Evolutionary conservation across 345 rosid species (phyloP).

Genomic region (Conringia planisiliqua): DNA sequence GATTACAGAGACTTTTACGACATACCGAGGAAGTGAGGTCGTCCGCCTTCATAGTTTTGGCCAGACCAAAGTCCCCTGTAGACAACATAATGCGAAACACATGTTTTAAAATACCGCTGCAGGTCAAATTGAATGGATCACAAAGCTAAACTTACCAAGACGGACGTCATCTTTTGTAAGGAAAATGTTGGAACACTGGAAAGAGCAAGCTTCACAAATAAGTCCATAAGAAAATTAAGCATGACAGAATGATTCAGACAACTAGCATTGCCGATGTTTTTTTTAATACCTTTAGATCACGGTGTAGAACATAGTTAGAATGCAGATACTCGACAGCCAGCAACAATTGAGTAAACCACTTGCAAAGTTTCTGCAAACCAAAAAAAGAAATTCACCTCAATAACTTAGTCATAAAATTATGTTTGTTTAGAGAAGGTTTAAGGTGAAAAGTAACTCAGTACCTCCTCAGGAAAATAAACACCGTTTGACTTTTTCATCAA

Average conservation of each 20-base stretch:
- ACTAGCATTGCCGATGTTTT: conserved; percentile 6
- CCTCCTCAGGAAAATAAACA: conserved; percentile 90
- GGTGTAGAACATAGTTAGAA: conserved; percentile 93
- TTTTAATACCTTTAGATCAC: conserved; percentile 78
- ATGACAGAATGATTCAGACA: conserved; percentile 2
- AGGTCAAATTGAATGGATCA: not conserved
- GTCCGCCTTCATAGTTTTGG: conserved; percentile 90
- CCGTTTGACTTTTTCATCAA: conserved; percentile 94
- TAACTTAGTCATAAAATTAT: not conserved
- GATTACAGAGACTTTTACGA: conserved; percentile 12
- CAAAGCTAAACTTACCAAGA: conserved; percentile 58
- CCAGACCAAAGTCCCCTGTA: conserved; percentile 97
- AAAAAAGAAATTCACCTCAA: not conserved
- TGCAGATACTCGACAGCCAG: conserved; percentile 95
- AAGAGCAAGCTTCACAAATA: conserved; percentile 24
- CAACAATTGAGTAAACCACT: conserved; percentile 89
- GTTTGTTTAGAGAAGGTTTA: not conserved
- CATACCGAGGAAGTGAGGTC: conserved; percentile 96
- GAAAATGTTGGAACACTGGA: conserved; percentile 95
- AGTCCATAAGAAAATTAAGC: conserved; percentile 30
- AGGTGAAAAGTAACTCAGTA: conserved; percentile 2
- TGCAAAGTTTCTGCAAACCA: conserved; percentile 78
- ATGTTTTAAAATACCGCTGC: not conserved
- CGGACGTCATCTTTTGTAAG: conserved; percentile 96
- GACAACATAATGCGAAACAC: conserved; percentile 22